Base-by-base conservation (phyloP, 768 basidiomycete species). In the Podaxis sp. region DNA sequence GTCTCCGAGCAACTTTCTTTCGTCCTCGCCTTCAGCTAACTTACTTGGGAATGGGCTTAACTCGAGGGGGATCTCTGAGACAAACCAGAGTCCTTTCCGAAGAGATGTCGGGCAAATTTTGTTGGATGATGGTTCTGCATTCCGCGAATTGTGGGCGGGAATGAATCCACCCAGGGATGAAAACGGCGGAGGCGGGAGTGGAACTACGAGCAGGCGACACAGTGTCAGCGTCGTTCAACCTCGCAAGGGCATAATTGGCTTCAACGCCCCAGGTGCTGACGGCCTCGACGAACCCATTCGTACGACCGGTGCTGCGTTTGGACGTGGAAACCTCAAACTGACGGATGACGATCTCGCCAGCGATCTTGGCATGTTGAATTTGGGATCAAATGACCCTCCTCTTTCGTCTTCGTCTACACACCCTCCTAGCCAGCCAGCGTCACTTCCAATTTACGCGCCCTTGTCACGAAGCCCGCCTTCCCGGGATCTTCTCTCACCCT, bases 81-180 rank as follows among this genome's bases (percentile, higher is more conserved):
- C 90, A 33, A 94, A 93, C 71, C 90, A 91, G 83, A 87, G 85
- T 65, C 93, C 92, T 0, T 94, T 94, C 71, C 84, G 91, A n/a
- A 79, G 92, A 24, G 91, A 94, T 71, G 89, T 94, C 17, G 86
- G 85, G 5, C 86, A 89, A 73, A 91, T 93, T 61, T 73, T 93
- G 38, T 73, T 88, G 54, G 90, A 92, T 68, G 90, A 93, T 60
- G 85, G 84, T 3, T 83, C 86, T 0, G 86, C 86, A 0, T 84
- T 91, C 66, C 79, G 88, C 37, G 89, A 91, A 65, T 78, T 92
- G 3, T 93, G 90, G 90, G 80, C 86, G 0, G 85, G 87, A n/a
- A 83, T 83, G 79, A 77, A 85, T 62, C 84, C 82, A 0, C 86
- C 82, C 3, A 79, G 82, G 38, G 87, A 87, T 64, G 85, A 89